Evolutionary conservation across 208 protist species (phyloP), one percentile per base, ranked within the genome.

Genomic region (Acanthamoeba polyphaga): DNA sequence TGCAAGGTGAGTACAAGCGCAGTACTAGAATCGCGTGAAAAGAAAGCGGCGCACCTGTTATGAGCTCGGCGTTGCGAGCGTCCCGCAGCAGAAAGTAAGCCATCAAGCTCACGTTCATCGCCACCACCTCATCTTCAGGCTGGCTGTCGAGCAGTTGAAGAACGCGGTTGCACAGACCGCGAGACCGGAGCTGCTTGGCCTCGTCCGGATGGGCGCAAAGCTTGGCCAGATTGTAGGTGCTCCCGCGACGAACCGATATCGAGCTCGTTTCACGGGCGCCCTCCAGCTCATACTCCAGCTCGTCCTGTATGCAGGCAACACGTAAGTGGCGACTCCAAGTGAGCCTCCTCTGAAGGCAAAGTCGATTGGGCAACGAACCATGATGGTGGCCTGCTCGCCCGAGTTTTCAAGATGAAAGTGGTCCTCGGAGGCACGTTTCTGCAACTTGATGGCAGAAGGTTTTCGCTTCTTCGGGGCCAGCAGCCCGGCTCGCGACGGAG

Each of bases 401-500:
- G 46, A 34, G n/a, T 53, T 85, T 85, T 85, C 78, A 13, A 85
- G 78, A 58, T 85, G 78, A 24, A 85, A 85, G 49, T 85, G 78
- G 29, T 85, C 78, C 12, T 85, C 78, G n/a, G 43, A 85, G 13
- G 43, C 49, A 13, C 46, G 70, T 22, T 46, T 19, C 70, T 78
- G 29, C 70, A 78, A 24, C 34, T 78, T 34, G 70, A 8, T 8
- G 43, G 78, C 19, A 27, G 78, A 27, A 15, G 46, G 24, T 85
- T 32, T 85, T 85, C 78, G 38, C 49, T 85, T 85, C 22, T 60
- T 60, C 3, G n/a, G 46, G 55, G 17, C 55, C 12, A 60, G 55
- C 55, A 60, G 55, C 17, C 17, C 55, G 17, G 29, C 27, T 60
- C 24, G 78, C 46, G 78, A n/a, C 8, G 78, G 49, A 60, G 38